Percentiles rank a stretch among this genome's conserved stretches.
phyloP scores from a whole-genome alignment of 1,284 basidiomycete genomes.

The Phellopilus nigrolimitatus region DNA sequence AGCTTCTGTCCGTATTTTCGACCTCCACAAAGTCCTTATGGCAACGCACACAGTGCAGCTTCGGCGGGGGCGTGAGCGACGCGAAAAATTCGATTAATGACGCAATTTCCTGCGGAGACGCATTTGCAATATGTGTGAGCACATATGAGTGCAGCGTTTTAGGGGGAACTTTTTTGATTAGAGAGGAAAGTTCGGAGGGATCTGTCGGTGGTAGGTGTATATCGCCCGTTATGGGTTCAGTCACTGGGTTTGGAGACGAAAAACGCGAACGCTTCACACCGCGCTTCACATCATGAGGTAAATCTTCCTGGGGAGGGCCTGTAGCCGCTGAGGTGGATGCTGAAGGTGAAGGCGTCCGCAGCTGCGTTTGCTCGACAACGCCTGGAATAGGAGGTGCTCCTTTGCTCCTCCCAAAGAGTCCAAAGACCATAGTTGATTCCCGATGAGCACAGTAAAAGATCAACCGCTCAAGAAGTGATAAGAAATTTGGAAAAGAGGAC shows the following conservation, averaged over 20 bases:
- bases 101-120: slow-evolving; percentile 30
- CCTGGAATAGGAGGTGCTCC: slow-evolving; percentile 16
- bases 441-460: background rate
- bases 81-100: slow-evolving; percentile 52
- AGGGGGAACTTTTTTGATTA: slow-evolving; percentile 57
- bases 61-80: slow-evolving; percentile 55
- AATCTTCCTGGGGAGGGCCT: slow-evolving; percentile 30
- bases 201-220: slow-evolving; percentile 26
- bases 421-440: slow-evolving; percentile 40
- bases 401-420: slow-evolving; percentile 43
- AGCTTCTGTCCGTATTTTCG: slow-evolving; percentile 51
- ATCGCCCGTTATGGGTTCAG: slow-evolving; percentile 19
- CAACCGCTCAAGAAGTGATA: background rate
- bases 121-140: slow-evolving; percentile 41
- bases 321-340: slow-evolving; percentile 24
- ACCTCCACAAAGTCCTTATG: slow-evolving; percentile 57
- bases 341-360: slow-evolving; percentile 52
- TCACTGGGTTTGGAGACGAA: slow-evolving; percentile 6
- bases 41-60: slow-evolving; percentile 67
- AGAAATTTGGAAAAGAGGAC: background rate
- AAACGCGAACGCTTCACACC: slow-evolving; percentile 27
- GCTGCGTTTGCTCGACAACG: slow-evolving; percentile 26
- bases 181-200: slow-evolving; percentile 40
- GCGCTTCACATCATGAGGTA: slow-evolving; percentile 24
- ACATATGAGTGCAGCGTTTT: slow-evolving; percentile 62